Evolutionary conservation across 2,329 filamentous ascomycete genomes (phyloP), one percentile per base, ranked within the genome.

Genomic region (Pseudogymnoascus sp.): DNA sequence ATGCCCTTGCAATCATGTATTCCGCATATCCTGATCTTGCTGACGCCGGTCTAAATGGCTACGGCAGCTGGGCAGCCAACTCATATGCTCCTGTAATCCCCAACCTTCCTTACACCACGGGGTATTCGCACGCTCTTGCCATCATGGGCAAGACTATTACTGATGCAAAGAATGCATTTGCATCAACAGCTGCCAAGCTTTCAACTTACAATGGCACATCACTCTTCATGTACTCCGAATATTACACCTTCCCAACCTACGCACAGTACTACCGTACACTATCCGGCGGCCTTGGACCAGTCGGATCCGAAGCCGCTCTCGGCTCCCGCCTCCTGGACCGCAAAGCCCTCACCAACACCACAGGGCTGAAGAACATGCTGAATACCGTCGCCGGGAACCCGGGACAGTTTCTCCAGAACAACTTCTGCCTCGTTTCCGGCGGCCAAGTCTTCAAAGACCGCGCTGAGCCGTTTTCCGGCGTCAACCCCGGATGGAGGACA

Each of bases 11-110:
- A 4, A 64, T 73, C 4, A 60, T 78, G 42, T 66, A 73, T 16
- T 73, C 72, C 25, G 66, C 72, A 1, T 74, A 70, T 64, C 69
- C 70, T 2, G 64, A 72, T 7, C 70, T 78, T 11, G 70, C 67
- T 59, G 67, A 72, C 18, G 67, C 69, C 12, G 75, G 74, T 8
- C 71, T 74, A 18, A 66, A 64, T 28, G 60, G 61, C 66, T 66
- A 70, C 66, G 60, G 69, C 61, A 69, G 56, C 53, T 75, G 73
- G 73, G 70, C 69, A 25, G 68, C 68, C 16, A 68, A 71, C 62
- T 69, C 64, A 16, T 68, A 65, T 2, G 65, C 60, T 7, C 50
- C 65, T 53, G 69, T 72, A 31, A 62, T 73, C 50, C 66, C 60
- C 21, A 69, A 71, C 61, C 46, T 56, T 12, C 46, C 46, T 11